These are phyloP conservation scores for Komagataella pastoris DNA, from an alignment of 805 yeast genomes.

Conservation along the genomic window DNA sequence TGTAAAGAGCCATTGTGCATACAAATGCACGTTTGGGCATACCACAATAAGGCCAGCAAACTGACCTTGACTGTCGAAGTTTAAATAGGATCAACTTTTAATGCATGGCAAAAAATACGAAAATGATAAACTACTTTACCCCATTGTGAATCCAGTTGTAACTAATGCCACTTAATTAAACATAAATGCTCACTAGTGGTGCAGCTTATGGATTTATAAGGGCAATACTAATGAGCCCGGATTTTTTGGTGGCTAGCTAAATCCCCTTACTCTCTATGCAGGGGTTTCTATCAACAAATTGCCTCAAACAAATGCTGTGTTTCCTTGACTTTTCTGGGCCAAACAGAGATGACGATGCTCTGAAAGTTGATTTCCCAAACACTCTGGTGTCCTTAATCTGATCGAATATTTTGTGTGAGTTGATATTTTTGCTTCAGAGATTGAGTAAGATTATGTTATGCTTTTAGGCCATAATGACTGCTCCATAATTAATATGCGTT, in stretches of 20 bases:
- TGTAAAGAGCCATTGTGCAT: not conserved
- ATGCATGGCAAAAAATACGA: not conserved
- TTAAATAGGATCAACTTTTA: no score
- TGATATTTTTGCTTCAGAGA: not conserved
- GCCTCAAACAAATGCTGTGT: no score
- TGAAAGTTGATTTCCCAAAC: no score
- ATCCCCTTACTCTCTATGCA: not conserved
- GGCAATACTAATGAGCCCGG: not conserved
- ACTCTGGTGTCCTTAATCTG: not conserved
- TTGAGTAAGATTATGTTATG: not conserved
- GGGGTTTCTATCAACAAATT: no score
- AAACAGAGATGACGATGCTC: no score
- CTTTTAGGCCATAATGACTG: not conserved
- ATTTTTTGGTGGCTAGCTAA: not conserved
- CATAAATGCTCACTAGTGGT: not conserved
- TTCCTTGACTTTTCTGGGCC: no score
- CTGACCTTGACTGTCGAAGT: not conserved
- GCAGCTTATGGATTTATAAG: not conserved
- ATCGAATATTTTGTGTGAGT: not conserved
- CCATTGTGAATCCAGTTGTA: not conserved
- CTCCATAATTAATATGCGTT: not conserved
- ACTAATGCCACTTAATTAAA: not conserved
- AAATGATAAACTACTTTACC: not conserved
- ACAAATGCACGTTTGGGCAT: not conserved
- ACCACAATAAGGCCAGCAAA: not conserved